These are phyloP conservation scores for Tolypocladium sp. DNA, from an alignment of 2,329 filamentous ascomycete species.

Conservation along the genomic window DNA sequence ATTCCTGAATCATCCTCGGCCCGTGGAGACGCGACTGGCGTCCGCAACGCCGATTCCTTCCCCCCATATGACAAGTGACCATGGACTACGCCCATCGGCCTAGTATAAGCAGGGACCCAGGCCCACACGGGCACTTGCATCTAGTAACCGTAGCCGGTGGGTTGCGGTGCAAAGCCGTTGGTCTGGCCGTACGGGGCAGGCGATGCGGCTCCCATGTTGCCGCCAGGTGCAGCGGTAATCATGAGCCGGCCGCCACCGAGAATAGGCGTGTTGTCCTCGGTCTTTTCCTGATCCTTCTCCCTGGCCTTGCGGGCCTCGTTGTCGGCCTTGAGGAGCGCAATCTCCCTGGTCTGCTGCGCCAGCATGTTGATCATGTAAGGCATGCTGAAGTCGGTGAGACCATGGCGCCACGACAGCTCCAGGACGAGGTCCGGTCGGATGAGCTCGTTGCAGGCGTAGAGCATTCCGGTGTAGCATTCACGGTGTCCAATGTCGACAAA, in stretches of 20 bases:
- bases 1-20: conserved; percentile 11
- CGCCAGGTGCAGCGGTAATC: conserved; percentile 85
- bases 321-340: conserved; percentile 81
- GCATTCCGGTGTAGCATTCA: conserved; percentile 99
- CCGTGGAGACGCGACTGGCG: neutral
- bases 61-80: neutral
- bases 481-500: conserved; percentile 99
- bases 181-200: conserved; percentile 64
- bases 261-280: conserved; percentile 90
- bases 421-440: conserved; percentile 88
- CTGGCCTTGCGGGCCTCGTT: conserved; percentile 87
- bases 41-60: neutral
- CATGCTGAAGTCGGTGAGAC: conserved; percentile 95
- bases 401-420: conserved; percentile 94
- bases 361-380: conserved; percentile 99
- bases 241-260: conserved; percentile 82
- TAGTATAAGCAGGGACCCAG: conserved; percentile 9
- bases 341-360: conserved; percentile 78
- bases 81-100: neutral
- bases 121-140: conserved; percentile 19
- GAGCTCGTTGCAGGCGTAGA: conserved; percentile 96
- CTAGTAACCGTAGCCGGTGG: conserved; percentile 67
- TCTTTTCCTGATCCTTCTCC: conserved; percentile 65
- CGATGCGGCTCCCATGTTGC: conserved; percentile 36
- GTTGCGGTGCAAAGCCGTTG: conserved; percentile 84